Evolutionary conservation across 129 eudicot species (phyloP).

Genomic region (Saposhnikovia divaricata): DNA sequence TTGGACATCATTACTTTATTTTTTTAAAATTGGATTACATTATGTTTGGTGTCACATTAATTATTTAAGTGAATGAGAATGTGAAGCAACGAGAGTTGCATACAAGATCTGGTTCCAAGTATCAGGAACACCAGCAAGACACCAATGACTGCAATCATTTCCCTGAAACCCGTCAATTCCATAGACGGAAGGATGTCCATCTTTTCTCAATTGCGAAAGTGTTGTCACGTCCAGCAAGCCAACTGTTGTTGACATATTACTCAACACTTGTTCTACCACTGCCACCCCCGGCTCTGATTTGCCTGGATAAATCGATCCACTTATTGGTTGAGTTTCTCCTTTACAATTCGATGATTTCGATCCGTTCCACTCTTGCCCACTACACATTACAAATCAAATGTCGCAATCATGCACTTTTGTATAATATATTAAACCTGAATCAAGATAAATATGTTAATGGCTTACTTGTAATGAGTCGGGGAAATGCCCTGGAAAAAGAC

Average conservation of each 20-base stretch:
- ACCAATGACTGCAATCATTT: slow-evolving; percentile 6
- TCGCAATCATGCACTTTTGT: not conserved
- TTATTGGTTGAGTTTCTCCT: not conserved
- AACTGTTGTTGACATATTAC: not conserved
- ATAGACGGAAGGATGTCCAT: slow-evolving; percentile 4
- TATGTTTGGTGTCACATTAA: not conserved
- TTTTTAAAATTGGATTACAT: not conserved
- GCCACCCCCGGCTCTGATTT: not conserved
- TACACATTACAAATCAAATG: not conserved
- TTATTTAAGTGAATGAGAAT: not conserved
- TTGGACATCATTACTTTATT: not conserved
- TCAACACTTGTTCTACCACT: not conserved
- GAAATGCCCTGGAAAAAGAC: slow-evolving; percentile 49
- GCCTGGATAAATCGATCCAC: not conserved
- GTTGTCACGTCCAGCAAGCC: slow-evolving; percentile 1
- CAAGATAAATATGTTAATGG: not conserved
- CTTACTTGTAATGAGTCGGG: slow-evolving; percentile 44
- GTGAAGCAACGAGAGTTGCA: slow-evolving; percentile 1
- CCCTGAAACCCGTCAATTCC: not conserved
- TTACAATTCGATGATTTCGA: not conserved
- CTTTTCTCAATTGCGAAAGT: slow-evolving; percentile 7
- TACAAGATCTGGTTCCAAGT: slow-evolving; percentile 7
- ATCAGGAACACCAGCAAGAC: slow-evolving; percentile 4
- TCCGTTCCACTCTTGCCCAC: not conserved
- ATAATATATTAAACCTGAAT: not conserved